Conservation (phyloP, 2,329 filamentous ascomycete species). For the Aciculosporium take region DNA sequence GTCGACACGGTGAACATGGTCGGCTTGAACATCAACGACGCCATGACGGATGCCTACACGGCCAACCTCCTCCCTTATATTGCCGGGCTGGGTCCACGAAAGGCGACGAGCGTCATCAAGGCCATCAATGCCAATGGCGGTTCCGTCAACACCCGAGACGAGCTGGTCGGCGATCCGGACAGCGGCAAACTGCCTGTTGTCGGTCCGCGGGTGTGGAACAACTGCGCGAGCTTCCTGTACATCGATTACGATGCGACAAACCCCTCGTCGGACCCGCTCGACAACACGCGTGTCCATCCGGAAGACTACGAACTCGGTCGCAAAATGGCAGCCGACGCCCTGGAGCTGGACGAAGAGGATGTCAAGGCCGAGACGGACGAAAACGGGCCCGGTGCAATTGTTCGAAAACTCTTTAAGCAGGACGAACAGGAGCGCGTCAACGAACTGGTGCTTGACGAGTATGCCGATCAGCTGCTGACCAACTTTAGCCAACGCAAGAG, state of each 20-base stretch:
- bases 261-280: conserved; percentile 74
- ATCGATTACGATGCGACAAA: conserved; percentile 79
- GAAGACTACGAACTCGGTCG: conserved; percentile 96
- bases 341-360: conserved; percentile 95
- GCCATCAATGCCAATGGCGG: conserved; percentile 87
- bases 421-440: conserved; percentile 91
- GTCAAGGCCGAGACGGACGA: conserved; percentile 90
- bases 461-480: conserved; percentile 84
- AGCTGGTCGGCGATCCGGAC: conserved; percentile 79
- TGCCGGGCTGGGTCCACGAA: conserved; percentile 80
- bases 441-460: conserved; percentile 89
- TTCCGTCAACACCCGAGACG: conserved; percentile 66
- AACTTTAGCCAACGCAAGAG: conserved; percentile 92
- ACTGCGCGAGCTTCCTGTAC: conserved; percentile 89
- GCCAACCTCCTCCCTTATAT: conserved; percentile 84
- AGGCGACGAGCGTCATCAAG: conserved; percentile 60
- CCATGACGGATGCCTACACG: conserved; percentile 64
- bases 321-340: conserved; percentile 94
- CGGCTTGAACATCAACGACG: conserved; percentile 89
- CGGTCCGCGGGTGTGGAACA: conserved; percentile 84
- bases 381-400: conserved; percentile 76
- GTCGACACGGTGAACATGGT: conserved; percentile 97
- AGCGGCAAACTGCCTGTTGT: conserved; percentile 66
- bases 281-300: conserved; percentile 93
- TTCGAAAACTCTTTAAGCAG: conserved; percentile 88